Evolutionary conservation across 2,329 filamentous ascomycete species (phyloP).

Genomic region (Nannizzia gypsea): DNA sequence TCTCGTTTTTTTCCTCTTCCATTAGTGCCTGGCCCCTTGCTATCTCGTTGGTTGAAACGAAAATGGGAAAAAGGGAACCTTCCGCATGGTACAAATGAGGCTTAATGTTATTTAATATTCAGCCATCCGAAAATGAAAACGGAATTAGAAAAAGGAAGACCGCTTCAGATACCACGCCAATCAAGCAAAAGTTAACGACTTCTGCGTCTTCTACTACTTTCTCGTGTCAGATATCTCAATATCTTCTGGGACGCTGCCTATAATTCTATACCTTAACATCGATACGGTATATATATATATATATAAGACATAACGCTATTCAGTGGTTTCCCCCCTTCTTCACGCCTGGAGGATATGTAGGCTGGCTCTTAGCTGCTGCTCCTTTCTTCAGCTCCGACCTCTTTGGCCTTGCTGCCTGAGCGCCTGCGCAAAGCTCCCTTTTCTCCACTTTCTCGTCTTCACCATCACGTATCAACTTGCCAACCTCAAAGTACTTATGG

Average conservation of each 20-base stretch:
- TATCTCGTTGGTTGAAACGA: conserved; percentile 1
- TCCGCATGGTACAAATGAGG: neutral
- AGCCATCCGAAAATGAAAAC: conserved; percentile 3
- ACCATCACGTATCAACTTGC: conserved; percentile 53
- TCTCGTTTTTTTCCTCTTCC: neutral
- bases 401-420: conserved; percentile 54
- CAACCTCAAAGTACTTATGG: conserved; percentile 71
- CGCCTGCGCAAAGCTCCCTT: conserved; percentile 57
- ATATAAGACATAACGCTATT: neutral
- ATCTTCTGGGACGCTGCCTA: neutral
- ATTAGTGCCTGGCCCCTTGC: neutral
- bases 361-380: conserved; percentile 9
- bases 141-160: neutral
- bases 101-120: conserved; percentile 2
- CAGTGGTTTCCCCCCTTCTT: neutral
- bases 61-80: neutral
- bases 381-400: conserved; percentile 28
- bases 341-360: conserved; percentile 4
- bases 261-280: neutral
- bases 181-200: neutral
- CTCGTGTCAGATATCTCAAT: neutral
- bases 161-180: neutral
- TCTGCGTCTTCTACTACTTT: neutral
- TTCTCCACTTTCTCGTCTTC: conserved; percentile 41
- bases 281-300: neutral